A percentile compares a stretch with the other conserved stretches of the same genome.
Evolutionary conservation across 306 rosid genomes (phyloP).

Genomic region (Clitoria ternatea): DNA sequence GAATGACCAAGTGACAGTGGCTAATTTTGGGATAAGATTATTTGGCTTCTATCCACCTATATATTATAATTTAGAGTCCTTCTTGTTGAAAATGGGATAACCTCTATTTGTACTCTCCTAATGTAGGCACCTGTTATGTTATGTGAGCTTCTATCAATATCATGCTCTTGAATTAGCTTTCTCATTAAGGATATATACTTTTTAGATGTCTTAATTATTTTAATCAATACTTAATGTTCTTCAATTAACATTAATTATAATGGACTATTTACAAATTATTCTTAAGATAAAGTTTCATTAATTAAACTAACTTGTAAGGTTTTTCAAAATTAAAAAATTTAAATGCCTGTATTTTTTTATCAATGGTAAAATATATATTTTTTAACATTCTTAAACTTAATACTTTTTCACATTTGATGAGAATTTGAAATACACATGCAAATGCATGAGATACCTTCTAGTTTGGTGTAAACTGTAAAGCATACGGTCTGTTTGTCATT

Average conservation of each 20-base stretch:
- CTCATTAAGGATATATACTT: background rate
- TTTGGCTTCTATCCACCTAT: background rate
- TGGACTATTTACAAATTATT: background rate
- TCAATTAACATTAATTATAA: background rate
- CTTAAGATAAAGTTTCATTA: background rate
- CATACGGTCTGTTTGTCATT: background rate
- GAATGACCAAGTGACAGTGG: background rate
- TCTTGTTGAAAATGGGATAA: background rate
- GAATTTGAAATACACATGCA: background rate
- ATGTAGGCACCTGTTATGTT: background rate
- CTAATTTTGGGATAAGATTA: slow-evolving; percentile 13
- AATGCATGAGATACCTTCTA: background rate
- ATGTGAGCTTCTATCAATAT: background rate
- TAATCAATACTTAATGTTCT: background rate
- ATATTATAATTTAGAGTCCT: background rate
- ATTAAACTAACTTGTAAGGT: background rate
- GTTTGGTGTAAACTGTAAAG: background rate
- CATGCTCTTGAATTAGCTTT: background rate
- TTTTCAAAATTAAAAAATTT: background rate
- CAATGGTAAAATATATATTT: background rate
- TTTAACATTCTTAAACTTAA: background rate
- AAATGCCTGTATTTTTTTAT: background rate
- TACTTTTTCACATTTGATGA: background rate
- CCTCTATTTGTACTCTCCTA: background rate
- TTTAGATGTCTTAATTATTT: background rate